Evolutionary conservation across 1,139 yeast species (phyloP), one percentile per base, ranked within the genome.

Genomic region (Saccharomyces pastorianus): DNA sequence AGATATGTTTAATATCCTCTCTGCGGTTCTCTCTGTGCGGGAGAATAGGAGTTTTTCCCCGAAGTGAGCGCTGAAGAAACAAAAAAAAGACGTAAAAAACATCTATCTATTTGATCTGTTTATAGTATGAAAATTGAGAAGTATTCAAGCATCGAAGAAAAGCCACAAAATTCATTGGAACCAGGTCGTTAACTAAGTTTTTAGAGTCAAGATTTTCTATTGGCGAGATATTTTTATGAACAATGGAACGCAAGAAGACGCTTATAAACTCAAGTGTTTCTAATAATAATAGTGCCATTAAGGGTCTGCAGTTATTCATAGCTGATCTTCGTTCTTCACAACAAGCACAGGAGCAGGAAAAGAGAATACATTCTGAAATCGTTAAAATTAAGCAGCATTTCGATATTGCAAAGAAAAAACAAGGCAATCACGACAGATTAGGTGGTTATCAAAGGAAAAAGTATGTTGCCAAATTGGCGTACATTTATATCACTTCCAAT

Each of bases 361-460:
- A 80, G 60, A 78, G 97, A 49, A 84, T 93, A 61, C 87, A 85
- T 59, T 73, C 83, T 2, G 99, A 93, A 69, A 75, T 93, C 62
- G 85, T 86, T 54, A 88, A 88, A 67, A 87, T 93, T 53, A 87
- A 87, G 57, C 77, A 81, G 57, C 90, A 89, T 65, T 88, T 91
- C 70, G 73, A 77, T 47, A 56, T 65, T 6, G 55, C 53, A 2
- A 34, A 48, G 13, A 49, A 53, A 11, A 53, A 54, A 26, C 48
- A 50, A 23, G 72, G 68, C 54, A 60, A 61, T 5, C 61, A 61
- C 42, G 59, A 55, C 52, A 63, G 57, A 49, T 69, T 85, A 48
- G 83, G 75, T 58, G 90, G 91, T 9, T 90, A 90, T 68, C 95
- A 89, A 66, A 78, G 83, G 69, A 89, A 88, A 71, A 93, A 93